These are phyloP conservation scores for Apophysomyces trapeziformis DNA, from an alignment of 371 early-diverging fungal species.

Conservation along the genomic window DNA sequence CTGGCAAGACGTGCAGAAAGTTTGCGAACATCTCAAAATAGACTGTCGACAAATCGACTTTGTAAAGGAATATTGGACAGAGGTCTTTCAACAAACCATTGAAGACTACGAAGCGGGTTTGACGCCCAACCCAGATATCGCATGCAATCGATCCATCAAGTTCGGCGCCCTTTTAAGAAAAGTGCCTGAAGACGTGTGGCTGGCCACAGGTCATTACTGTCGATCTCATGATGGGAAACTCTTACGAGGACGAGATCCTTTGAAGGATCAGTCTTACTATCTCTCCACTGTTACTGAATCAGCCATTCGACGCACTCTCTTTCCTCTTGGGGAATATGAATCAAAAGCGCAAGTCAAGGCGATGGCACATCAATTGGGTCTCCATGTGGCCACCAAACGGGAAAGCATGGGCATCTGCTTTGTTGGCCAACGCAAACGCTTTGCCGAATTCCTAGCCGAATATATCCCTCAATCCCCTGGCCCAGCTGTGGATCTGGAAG, in stretches of 20 bases:
- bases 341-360: constrained; percentile 75
- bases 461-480: constrained; percentile 68
- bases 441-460: constrained; percentile 79
- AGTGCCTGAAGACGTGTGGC: constrained; percentile 53
- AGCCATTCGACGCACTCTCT: constrained; percentile 65
- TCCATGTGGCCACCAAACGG: constrained; percentile 69
- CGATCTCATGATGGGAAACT: constrained; percentile 37
- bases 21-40: constrained; percentile 70
- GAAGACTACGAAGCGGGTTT: constrained; percentile 71
- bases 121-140: constrained; percentile 95
- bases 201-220: constrained; percentile 94
- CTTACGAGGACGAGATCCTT: constrained; percentile 63
- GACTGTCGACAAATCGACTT: constrained; percentile 76
- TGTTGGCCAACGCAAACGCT: constrained; percentile 81
- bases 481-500: constrained; percentile 63
- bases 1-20: constrained; percentile 82
- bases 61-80: constrained; percentile 90
- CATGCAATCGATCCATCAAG: constrained; percentile 91
- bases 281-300: constrained; percentile 68
- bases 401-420: constrained; percentile 98
- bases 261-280: constrained; percentile 95
- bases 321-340: constrained; percentile 81
- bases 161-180: constrained; percentile 81
- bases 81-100: constrained; percentile 81
- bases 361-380: constrained; percentile 63